Conservation (phyloP, 306 rosid species). For the Malus sylvestris region DNA sequence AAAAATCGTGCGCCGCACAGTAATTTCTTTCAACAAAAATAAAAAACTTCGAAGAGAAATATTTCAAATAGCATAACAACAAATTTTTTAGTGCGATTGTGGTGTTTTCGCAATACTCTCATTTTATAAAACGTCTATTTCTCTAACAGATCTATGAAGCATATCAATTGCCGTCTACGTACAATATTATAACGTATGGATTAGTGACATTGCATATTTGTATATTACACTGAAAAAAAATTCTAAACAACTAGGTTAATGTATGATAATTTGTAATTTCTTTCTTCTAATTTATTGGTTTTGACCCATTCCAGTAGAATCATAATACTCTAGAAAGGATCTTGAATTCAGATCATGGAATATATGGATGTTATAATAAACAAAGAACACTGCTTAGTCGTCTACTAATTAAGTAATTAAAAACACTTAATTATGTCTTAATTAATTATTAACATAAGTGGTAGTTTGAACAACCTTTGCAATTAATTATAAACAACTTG, state of each 20-base stretch:
- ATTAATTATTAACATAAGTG: background rate
- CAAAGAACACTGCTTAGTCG: background rate
- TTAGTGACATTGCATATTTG: background rate
- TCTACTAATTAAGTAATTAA: background rate
- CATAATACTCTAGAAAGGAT: constrained; percentile 14
- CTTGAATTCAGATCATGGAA: background rate
- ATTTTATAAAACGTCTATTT: background rate
- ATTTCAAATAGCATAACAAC: background rate
- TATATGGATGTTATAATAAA: constrained; percentile 1
- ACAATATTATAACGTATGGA: too few relatives aligned
- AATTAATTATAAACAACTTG: background rate
- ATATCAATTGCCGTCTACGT: too few relatives aligned
- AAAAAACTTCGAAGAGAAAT: too few relatives aligned
- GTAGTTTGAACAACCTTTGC: background rate
- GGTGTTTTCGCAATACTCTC: background rate
- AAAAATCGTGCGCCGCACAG: background rate
- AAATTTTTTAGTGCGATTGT: background rate
- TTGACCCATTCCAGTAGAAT: constrained; percentile 2
- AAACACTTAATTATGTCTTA: background rate
- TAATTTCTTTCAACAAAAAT: too few relatives aligned
- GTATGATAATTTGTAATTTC: background rate
- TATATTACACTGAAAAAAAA: background rate
- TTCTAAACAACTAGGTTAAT: background rate
- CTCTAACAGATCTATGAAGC: too few relatives aligned
- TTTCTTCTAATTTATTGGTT: background rate